A percentile compares a stretch with the other conserved stretches of the same genome.
Evolutionary conservation across 202 grass and related monocot species (phyloP).

Genomic region (Schoenoplectus triqueter): DNA sequence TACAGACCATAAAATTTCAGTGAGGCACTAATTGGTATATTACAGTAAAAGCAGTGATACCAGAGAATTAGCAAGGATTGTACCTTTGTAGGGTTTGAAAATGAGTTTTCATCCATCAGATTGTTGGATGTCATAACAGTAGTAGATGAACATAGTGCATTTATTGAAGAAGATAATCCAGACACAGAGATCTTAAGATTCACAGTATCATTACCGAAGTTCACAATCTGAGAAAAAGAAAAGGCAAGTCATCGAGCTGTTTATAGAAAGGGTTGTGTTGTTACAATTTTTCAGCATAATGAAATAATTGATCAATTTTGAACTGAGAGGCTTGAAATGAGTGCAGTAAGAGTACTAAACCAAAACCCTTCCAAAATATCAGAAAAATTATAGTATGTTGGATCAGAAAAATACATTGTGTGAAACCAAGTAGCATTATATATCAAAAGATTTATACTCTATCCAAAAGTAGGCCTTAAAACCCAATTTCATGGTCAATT

Average conservation of each 20-base stretch:
- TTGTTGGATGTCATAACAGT: slow-evolving; percentile 63
- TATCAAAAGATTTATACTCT: not conserved
- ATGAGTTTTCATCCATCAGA: slow-evolving; percentile 73
- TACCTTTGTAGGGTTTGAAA: slow-evolving; percentile 56
- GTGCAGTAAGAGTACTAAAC: not conserved
- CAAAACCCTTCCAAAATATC: slow-evolving; percentile 7
- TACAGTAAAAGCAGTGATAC: not conserved
- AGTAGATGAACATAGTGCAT: slow-evolving; percentile 40
- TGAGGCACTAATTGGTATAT: slow-evolving; percentile 10
- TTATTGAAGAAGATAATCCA: slow-evolving; percentile 48
- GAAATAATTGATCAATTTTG: not conserved
- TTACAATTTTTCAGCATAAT: not conserved
- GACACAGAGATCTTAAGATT: slow-evolving; percentile 50
- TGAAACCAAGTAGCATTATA: not conserved
- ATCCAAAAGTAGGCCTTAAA: not conserved
- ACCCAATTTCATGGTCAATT: not conserved
- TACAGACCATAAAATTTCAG: slow-evolving; percentile 38
- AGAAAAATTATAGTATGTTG: not conserved
- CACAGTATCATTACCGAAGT: slow-evolving; percentile 59
- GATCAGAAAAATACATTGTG: not conserved
- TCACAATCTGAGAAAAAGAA: slow-evolving; percentile 54
- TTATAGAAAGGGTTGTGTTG: not conserved
- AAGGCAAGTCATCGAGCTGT: not conserved
- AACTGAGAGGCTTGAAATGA: not conserved
- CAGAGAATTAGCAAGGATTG: not conserved